Evolutionary conservation across 2,329 filamentous ascomycete genomes (phyloP), one percentile per base, ranked within the genome.

Genomic region (Botryotinia globosa): DNA sequence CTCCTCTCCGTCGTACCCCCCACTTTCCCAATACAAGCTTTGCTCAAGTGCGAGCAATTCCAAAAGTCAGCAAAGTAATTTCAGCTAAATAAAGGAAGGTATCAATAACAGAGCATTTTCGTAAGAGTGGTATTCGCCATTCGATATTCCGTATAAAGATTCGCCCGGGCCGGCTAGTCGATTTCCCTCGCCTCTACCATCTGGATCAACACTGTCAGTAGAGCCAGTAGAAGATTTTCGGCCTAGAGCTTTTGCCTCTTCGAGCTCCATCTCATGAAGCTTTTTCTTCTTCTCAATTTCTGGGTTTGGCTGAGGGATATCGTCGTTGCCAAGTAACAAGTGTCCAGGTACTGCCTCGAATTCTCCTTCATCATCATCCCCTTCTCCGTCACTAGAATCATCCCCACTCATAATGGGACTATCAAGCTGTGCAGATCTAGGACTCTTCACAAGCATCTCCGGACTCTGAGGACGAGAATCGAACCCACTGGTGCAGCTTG

Each of bases 231-330:
- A 78, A 14, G 51, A 58, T 64, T 79, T 78, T 61, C 73, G 74
- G 20, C 74, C 73, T 25, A 89, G 80, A 14, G 87, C 87, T 3
- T 84, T 85, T 20, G 87, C 87, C 78, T 89, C 87, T 72, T 85
- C 86, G 3, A 87, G 85, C 76, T 89, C 87, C 87, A 89, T 90
- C 77, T 85, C 83, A 77, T 89, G 87, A 25, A 89, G 82, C 70
- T 85, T 86, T 72, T 87, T 84, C 80, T 88, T 87, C 76, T 85
- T 78, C 69, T 78, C 75, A 67, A 75, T 71, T 37, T 78, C 76
- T n/a, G 76, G 73, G 37, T 66, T 74, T 8, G 75, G 75, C n/a
- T 73, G 72, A 25, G 56, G 20, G 37, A 16, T 22, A 45, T 67
- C 34, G 69, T 75, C 74, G 42, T 77, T 75, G 10, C 62, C 74